Evolutionary conservation across 2,329 filamentous ascomycete genomes (phyloP), one percentile per base, ranked within the genome.

Genomic region (Thelonectria rubi): DNA sequence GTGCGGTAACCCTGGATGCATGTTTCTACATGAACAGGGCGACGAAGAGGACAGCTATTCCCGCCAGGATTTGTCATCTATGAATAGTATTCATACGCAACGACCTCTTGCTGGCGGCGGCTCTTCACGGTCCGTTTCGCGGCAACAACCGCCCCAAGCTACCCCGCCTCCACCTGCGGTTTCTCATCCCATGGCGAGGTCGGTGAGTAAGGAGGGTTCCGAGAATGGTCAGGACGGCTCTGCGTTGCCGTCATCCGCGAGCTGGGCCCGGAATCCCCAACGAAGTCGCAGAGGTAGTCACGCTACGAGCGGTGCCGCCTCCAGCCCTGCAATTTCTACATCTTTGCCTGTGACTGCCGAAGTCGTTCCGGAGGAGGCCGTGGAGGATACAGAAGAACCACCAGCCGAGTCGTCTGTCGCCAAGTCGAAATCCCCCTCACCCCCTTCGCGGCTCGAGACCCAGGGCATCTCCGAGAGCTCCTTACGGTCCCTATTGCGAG

Each of bases 41-140:
- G 95, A 99, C 73, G 95, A 97, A 70, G 94, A 95, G 68, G 94
- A 98, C 73, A 97, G 93, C 78, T 98, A 97, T 75, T 97, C 93
- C 9, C 87, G 95, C 49, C 93, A 97, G 75, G 94, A 97, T 76
- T 80, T 98, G 39, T 98, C 94, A 1, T 96, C 94, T 17, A 92
- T 97, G 83, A 98, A 97, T 72, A 94, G 92, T 62, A 89, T 93
- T 58, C 91, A 90, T 64, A 93, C 91, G 2, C 93, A 93, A 70
- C 86, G 90, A 37, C 88, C 89, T 2, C 80, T 91, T 52, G 79
- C 82, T 4, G 79, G 80, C 53, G 80, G 81, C 42, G 82, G 82
- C 12, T 85, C 86, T 6, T 82, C 82, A 14, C 82, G 85, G 17
- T 79, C 84, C 7, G 80, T 81, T 18, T 84, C 85, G 17, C 80